Base-by-base conservation (phyloP, 305 asterid genomes). In the Striga hermonthica region DNA sequence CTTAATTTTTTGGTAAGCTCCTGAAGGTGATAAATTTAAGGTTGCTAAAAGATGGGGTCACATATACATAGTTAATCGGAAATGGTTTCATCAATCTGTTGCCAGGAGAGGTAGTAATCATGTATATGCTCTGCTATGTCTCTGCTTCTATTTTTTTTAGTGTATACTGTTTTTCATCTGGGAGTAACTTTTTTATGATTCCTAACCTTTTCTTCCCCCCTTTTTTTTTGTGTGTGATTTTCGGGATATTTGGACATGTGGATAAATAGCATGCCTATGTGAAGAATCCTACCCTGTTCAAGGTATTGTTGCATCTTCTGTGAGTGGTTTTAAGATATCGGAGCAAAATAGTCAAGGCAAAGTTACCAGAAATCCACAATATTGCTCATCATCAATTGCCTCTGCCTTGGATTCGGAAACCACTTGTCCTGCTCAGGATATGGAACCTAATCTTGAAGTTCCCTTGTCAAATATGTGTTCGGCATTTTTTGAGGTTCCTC, bases 281-380 rank as follows among this genome's bases (percentile, higher is more conserved):
- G 99, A 94, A 87, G 96, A 86, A 76, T 83, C 93, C 58, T 94
- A 86, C 76, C 93, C 84, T 38, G 95, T 90, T 76, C 95, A 76
- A 80, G 75, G 78, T 68, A 74, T 75, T 70, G 70, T 74, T 34
- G 69, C 91, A 70, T 72, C 83, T 57, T 83, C 86, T 65, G 4
- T 60, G 57, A 78, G 79, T 77, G 66, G 79, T 45, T 62, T 56
- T 62, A 90, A 80, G 79, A 78, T 84, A 49, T 38, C 56, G 75
- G 81, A 79, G 76, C 82, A 76, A 52, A 75, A 62, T 69, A 74
- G 82, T 72, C 86, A 82, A 77, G 88, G 85, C 57, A 90, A 82
- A 69, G 79, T 73, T 68, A 72, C 71, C 76, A 75, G 73, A 79
- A 80, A 66, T 68, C 79, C 84, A 8, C 89, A 83, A 54, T 68